A percentile compares a stretch with the other conserved stretches of the same genome.
phyloP scores from a whole-genome alignment of 768 basidiomycete genomes.

The Ramaria sp. region DNA sequence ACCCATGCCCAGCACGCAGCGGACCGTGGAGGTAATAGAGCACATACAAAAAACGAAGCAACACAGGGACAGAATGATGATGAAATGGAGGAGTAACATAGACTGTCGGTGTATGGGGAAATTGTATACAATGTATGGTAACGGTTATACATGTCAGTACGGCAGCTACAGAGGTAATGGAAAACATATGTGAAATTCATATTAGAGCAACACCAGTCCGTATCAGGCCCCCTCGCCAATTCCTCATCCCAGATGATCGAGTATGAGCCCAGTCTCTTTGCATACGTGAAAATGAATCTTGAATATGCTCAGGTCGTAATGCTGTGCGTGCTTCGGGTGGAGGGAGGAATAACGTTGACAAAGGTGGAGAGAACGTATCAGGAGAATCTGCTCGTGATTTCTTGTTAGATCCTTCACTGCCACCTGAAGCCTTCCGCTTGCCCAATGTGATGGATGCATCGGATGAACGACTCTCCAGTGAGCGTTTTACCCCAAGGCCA shows the following conservation, averaged over 20 bases:
- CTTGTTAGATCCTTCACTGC: constrained; percentile 26
- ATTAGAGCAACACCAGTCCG: constrained; percentile 75
- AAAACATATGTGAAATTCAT: neutral
- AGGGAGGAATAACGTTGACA: constrained; percentile 67
- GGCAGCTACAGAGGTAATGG: neutral
- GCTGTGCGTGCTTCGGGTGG: constrained; percentile 75
- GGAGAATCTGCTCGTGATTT: constrained; percentile 42
- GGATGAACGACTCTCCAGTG: constrained; percentile 52
- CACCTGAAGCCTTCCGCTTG: constrained; percentile 49
- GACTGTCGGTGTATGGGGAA: neutral
- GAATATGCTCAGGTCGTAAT: constrained; percentile 74
- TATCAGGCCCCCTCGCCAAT: constrained; percentile 80
- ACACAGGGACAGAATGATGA: neutral
- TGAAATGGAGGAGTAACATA: neutral
- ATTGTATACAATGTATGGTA: neutral
- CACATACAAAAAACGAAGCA: neutral
- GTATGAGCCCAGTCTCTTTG: constrained; percentile 75
- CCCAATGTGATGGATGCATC: constrained; percentile 37
- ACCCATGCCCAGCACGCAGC: constrained; percentile 70
- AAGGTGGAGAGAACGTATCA: constrained; percentile 56
- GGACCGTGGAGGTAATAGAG: constrained; percentile 51
- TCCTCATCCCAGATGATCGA: constrained; percentile 77
- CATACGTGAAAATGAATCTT: constrained; percentile 86
- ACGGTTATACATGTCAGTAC: neutral
- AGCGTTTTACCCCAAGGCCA: constrained; percentile 73